phyloP scores from a whole-genome alignment of 306 rosid genomes.

The Macrotyloma uniflorum region DNA sequence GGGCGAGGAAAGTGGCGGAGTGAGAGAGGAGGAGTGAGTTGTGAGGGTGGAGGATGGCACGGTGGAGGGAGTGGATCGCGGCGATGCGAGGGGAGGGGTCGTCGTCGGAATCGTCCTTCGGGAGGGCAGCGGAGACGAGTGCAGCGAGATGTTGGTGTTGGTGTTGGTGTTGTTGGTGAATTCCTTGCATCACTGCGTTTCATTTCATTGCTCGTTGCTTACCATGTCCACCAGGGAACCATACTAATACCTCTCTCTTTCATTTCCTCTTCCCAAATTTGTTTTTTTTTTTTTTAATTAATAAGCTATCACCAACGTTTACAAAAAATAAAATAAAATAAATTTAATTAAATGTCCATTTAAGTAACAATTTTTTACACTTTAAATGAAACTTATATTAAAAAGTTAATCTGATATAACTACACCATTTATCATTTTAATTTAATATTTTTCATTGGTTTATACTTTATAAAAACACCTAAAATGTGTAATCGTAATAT shows the following conservation, averaged over 20 bases:
- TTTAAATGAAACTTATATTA: too few relatives aligned
- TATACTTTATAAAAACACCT: too few relatives aligned
- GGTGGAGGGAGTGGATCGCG: constrained; percentile 84
- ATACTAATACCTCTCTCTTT: not conserved
- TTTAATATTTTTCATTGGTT: too few relatives aligned
- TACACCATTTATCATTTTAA: too few relatives aligned
- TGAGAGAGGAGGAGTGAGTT: constrained; percentile 86
- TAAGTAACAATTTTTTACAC: too few relatives aligned
- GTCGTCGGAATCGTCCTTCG: constrained; percentile 60
- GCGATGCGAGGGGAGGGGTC: constrained; percentile 72
- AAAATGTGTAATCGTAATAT: too few relatives aligned
- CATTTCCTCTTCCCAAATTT: not conserved
- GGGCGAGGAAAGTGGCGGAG: constrained; percentile 87
- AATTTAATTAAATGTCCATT: too few relatives aligned
- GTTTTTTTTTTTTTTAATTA: not conserved
- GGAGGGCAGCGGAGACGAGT: constrained; percentile 83
- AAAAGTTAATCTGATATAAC: too few relatives aligned
- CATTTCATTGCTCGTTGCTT: constrained; percentile 7
- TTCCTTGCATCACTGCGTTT: constrained; percentile 67
- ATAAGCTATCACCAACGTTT: too few relatives aligned
- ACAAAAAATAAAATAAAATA: too few relatives aligned
- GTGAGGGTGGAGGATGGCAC: constrained; percentile 79
- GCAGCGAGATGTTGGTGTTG: constrained; percentile 88
- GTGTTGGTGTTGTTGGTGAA: constrained; percentile 86
- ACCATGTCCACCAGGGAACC: not conserved